Evolutionary conservation across 2,329 filamentous ascomycete genomes (phyloP).

Genomic region (Raffaelea ambrosiae): DNA sequence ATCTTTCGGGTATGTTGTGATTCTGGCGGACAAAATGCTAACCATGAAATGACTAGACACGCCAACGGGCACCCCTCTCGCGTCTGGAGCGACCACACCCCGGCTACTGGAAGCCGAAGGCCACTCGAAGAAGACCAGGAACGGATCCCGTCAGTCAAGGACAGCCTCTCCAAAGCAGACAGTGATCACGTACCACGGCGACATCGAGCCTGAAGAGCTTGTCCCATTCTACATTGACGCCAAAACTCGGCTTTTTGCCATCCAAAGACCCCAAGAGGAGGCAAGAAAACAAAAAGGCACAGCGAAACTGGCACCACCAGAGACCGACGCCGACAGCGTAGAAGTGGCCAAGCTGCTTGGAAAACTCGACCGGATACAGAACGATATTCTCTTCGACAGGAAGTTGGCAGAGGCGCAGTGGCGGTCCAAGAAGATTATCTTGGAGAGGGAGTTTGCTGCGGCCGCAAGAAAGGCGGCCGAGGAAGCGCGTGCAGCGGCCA

Average conservation of each 20-base stretch:
- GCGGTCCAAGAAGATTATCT: constrained; percentile 46
- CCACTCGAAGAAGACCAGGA: constrained; percentile 25
- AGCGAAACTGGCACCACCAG: not conserved
- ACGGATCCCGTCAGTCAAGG: constrained; percentile 19
- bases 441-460: constrained; percentile 52
- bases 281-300: constrained; percentile 30
- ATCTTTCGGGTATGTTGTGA: not conserved
- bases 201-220: constrained; percentile 67
- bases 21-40: not conserved
- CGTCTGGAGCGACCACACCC: constrained; percentile 43
- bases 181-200: constrained; percentile 50
- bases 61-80: constrained; percentile 38
- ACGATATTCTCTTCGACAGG: constrained; percentile 67
- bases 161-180: constrained; percentile 30
- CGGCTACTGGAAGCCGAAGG: constrained; percentile 27
- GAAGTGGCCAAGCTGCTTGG: constrained; percentile 58
- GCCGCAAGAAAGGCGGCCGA: constrained; percentile 31
- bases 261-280: constrained; percentile 43
- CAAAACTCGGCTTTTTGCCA: constrained; percentile 57
- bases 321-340: constrained; percentile 24
- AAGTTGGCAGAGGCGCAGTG: constrained; percentile 57
- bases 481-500: constrained; percentile 19
- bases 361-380: constrained; percentile 70
- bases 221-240: constrained; percentile 69
- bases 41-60: constrained; percentile 27